phyloP scores from a whole-genome alignment of 2,329 filamentous ascomycete species.

The Lecanicillium sp. region DNA sequence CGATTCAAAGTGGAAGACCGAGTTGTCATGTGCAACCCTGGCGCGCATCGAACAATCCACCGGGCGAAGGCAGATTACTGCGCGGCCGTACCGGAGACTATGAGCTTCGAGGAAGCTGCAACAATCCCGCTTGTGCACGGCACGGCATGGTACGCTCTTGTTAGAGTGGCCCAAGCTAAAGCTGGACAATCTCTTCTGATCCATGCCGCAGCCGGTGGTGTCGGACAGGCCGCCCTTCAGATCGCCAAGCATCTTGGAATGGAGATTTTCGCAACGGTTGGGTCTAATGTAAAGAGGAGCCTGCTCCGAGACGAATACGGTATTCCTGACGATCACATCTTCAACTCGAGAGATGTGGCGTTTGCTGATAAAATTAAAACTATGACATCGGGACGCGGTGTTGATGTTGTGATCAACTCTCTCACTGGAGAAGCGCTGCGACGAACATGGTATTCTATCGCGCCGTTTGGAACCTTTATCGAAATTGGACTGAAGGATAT shows the following conservation, averaged over 20 bases:
- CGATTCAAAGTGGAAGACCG: neutral
- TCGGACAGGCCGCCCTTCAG: conserved; percentile 1
- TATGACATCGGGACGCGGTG: conserved; percentile 15
- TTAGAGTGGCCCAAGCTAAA: neutral
- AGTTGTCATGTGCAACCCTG: neutral
- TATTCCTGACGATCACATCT: conserved; percentile 3
- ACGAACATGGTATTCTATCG: conserved; percentile 19
- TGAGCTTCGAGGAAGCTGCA: neutral
- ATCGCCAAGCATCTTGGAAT: neutral
- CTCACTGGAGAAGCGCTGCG: conserved; percentile 15
- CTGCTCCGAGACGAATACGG: neutral
- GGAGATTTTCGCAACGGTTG: conserved; percentile 1
- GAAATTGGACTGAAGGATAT: conserved; percentile 21
- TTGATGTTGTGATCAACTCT: conserved; percentile 20
- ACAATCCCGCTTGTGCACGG: neutral
- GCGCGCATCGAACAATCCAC: neutral
- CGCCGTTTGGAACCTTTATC: conserved; percentile 21
- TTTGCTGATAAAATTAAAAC: conserved; percentile 11
- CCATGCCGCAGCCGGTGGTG: neutral
- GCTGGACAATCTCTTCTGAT: neutral
- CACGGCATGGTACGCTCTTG: neutral
- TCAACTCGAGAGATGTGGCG: conserved; percentile 5
- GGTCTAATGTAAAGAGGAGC: neutral
- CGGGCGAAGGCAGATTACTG: neutral
- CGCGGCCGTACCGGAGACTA: neutral